Base-by-base conservation (phyloP, 164 flowering plant species). In the Umbilicus rupestris region DNA sequence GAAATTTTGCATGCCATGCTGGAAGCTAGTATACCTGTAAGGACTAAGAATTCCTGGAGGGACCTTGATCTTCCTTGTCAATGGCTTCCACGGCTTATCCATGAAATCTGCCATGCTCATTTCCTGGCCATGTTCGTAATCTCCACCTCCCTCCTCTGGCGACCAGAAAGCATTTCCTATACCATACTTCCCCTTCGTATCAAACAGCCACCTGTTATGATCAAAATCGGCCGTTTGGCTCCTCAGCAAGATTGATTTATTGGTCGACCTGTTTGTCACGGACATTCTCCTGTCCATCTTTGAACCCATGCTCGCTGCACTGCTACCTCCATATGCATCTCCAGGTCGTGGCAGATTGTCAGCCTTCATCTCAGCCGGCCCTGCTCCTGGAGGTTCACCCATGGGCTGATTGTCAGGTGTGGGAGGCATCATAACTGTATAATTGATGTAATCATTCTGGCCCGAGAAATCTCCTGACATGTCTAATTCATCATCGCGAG, bases 391-490 rank as follows among this genome's bases (percentile, higher is more conserved):
- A n/a, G 74, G 80, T 3, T 76, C 79, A 0, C 69, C 84, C 49
- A 65, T 70, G 3, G 96, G 97, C 64, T 90, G 94, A 78, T 90
- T 90, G 71, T 90, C 97, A 0, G 98, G 98, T 0, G 98, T 93
- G 0, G 97, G 96, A 0, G 98, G 98, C 97, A 93, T 82, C 50
- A 87, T 46, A 2, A 90, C 98, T 0, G 96, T 90, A 82, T 90
- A 93, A 30, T 86, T 81, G 17, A 72, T 71, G 70, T 81, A 83
- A 75, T 89, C 97, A 62, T 73, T 83, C 39, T 73, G 78, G 44
- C 76, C 70, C 3, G 83, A 68, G 30, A 58, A 76, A 0, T 86
- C 93, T 2, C 84, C 83, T 1, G 81, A 78, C 69, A 84, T 41
- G 73, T 85, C 90, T 5, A 86, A 0, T 30, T 88, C 93, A 1